Base-by-base conservation (phyloP, 1,284 basidiomycete genomes). In the Pseudozyma tsukubaensis region DNA sequence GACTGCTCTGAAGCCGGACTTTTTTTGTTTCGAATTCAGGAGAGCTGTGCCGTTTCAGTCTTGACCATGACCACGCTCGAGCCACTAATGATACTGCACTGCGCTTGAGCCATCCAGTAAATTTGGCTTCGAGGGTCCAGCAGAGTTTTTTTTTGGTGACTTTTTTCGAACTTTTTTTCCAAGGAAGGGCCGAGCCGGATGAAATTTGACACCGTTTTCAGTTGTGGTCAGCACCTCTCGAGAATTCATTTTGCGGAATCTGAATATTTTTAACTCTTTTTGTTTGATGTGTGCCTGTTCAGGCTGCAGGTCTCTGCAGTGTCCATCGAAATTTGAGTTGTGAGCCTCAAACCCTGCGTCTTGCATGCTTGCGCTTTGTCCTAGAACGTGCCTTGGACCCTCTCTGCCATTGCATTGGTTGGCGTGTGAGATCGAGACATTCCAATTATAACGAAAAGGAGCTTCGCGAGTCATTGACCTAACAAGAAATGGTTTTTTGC, bases 1-100 rank as follows among this genome's bases (percentile, higher is more conserved):
- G 43, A 52, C 50, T 48, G 44, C 10, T 36, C 58, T 60, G 42
- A 42, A 49, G 58, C 58, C 58, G 51, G 11, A 19, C 32, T 40
- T 59, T 52, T 52, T 59, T 50, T 44, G n/a, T n/a, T 48, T 39
- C 50, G 18, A 21, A 50, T 50, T 32, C n/a, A 43, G 42, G 19
- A 49, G 47, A 34, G 55, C 47, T 42, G 47, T 32, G 29, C 47
- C 12, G 32, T 43, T 29, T 37, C 36, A 37, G 14, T 37, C 14
- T 37, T 37, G 8, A 14, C 36, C 36, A 8, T 37, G 36, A 14
- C 36, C 36, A 37, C 8, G 36, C 8, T 9, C 36, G 36, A 37
- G 43, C 36, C 36, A 37, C 8, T 9, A 37, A 37, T 37, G 8
- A 9, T 14, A 37, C 14, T 37, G 36, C 36, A 14, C 36, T 37